These are phyloP conservation scores for Umbellularia californica DNA, from an alignment of 164 flowering plant species.

Conservation along the genomic window DNA sequence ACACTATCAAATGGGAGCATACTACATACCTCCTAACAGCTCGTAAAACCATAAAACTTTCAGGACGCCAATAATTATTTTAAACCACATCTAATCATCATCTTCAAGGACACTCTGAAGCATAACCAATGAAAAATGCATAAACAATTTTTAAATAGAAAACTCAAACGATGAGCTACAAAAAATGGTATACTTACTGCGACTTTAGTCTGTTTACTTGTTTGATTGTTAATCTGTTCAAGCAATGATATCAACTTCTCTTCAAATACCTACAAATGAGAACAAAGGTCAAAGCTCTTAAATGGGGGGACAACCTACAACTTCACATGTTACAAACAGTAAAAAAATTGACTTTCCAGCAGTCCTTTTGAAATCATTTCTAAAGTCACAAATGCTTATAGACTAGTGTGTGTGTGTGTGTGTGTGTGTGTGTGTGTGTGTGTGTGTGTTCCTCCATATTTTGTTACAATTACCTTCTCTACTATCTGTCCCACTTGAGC, in stretches of 20 bases:
- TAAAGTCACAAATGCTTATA: neutral
- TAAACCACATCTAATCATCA: slow-evolving; percentile 49
- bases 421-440: too few species aligned
- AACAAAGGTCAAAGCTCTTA: neutral
- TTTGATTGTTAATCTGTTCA: slow-evolving; percentile 91
- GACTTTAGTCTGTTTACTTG: slow-evolving; percentile 92
- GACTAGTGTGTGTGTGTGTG: too few species aligned
- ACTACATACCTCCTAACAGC: neutral
- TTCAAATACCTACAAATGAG: slow-evolving; percentile 70
- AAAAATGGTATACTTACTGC: slow-evolving; percentile 48
- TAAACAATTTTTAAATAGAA: too few species aligned
- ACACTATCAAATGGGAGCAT: neutral
- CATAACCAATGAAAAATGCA: neutral
- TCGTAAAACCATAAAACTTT: neutral
- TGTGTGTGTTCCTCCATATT: too few species aligned
- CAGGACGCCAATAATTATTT: neutral
- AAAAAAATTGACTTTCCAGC: neutral
- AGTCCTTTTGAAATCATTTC: neutral
- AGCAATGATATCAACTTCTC: slow-evolving; percentile 83
- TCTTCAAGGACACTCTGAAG: slow-evolving; percentile 88
- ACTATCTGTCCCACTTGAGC: slow-evolving; percentile 90
- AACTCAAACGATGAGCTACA: neutral
- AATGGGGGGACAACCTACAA: neutral
- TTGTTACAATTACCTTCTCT: slow-evolving; percentile 64
- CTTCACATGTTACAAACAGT: neutral